Base-by-base conservation (phyloP, 805 yeast species). In the Millerago galiae region DNA sequence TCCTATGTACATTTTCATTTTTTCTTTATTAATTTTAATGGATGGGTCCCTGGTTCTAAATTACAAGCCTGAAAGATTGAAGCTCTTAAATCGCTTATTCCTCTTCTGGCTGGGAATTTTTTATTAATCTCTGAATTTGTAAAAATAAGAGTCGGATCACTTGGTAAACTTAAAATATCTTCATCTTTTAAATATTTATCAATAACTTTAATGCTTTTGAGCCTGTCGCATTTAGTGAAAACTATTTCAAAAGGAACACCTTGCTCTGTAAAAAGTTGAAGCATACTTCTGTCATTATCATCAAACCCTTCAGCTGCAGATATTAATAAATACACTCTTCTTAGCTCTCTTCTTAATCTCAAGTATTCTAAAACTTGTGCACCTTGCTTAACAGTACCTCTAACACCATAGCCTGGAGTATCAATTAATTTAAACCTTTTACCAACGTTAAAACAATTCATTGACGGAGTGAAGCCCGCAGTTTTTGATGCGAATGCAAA, bases 331-430 rank as follows among this genome's bases (percentile, higher is more conserved):
- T 74, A 86, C 2, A 79, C 79, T 37, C 79, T 70, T 26, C 72
- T 65, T 17, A 89, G 63, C 27, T 70, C 74, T 42, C 66, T 60
- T 38, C 93, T 65, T 17, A 71, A 65, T 24, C 64, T 62, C 8
- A 90, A 59, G 54, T 87, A 89, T 29, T 78, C 75, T 53, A 78
- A 55, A 1, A 83, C 83, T 25, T 80, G 70, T 33, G 74, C 64
- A 2, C 96, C 97, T 57, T 90, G 96, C 50, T 68, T 63, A 8
- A 54, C 56, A 13, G 71, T 72, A 14, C 95, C 89, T 47, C 72
- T 77, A 32, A 63, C 71, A 2, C 98, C 98, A 59, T 90, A 90
- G 0, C 98, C 98, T 1, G 98, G 98, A 18, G 88, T 74, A 57
- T 90, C 98, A 2, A 88, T 75, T 4, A 90, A 53, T 46, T 87